A percentile compares a stretch with the other conserved stretches of the same genome.
phyloP scores from a whole-genome alignment of 345 rosid genomes.

The Lenwebbia sp. region DNA sequence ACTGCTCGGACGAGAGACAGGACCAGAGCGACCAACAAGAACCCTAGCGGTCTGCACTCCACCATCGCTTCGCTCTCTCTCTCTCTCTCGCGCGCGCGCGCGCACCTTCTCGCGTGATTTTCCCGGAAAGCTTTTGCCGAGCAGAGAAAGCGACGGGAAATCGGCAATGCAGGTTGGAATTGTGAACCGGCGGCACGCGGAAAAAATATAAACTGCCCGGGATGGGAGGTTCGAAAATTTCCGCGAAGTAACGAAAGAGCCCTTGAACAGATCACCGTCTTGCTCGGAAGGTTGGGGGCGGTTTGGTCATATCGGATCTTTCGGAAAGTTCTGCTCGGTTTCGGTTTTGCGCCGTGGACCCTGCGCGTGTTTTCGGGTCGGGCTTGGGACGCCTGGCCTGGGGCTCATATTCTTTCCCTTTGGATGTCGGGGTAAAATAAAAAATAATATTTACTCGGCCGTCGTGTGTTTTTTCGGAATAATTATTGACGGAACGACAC shows the following conservation, averaged over 20 bases:
- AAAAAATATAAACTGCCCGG: not conserved
- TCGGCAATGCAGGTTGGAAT: not conserved
- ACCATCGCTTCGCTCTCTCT: constrained; percentile 21
- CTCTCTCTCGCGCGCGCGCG: too few species aligned
- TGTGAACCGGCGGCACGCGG: not conserved
- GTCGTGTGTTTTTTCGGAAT: not conserved
- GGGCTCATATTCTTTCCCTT: too few species aligned
- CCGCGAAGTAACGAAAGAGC: not conserved
- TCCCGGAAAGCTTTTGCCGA: not conserved
- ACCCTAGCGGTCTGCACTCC: constrained; percentile 76
- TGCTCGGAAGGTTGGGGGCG: not conserved
- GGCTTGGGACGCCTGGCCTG: too few species aligned
- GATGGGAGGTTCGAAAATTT: too few species aligned
- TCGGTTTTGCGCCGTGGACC: too few species aligned
- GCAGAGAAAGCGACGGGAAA: not conserved
- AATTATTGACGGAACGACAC: not conserved
- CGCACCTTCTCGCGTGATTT: not conserved
- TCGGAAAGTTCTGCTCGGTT: not conserved
- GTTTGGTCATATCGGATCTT: not conserved
- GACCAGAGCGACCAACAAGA: constrained; percentile 51
- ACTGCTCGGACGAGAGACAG: constrained; percentile 56
- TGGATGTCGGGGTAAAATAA: too few species aligned
- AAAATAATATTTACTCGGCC: not conserved
- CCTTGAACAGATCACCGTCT: not conserved
- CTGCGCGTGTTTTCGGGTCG: not conserved